These are phyloP conservation scores for Cercospora zeae-maydis DNA, from an alignment of 2,329 filamentous ascomycete genomes.

Conservation along the genomic window DNA sequence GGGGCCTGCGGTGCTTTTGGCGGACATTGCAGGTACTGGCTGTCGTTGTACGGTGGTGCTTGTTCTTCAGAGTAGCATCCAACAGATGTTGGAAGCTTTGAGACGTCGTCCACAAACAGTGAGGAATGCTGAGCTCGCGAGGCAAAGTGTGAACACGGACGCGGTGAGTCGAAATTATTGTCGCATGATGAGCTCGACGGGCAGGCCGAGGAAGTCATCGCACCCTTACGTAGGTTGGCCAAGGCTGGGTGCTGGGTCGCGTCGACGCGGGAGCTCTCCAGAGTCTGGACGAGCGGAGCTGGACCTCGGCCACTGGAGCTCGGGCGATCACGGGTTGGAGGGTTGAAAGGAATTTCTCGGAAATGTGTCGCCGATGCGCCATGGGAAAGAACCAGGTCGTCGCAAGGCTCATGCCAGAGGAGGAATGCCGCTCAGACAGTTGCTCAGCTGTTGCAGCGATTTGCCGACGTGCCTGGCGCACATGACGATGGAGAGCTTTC, in stretches of 20 bases:
- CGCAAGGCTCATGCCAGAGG: not conserved
- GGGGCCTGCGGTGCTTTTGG: slow-evolving; percentile 55
- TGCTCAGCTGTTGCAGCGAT: slow-evolving; percentile 1
- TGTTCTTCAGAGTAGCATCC: not conserved
- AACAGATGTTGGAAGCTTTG: not conserved
- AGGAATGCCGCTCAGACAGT: not conserved
- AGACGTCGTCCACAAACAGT: not conserved
- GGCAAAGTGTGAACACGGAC: not conserved
- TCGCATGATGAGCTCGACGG: slow-evolving; percentile 22
- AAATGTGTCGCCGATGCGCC: not conserved
- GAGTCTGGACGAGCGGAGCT: slow-evolving; percentile 31
- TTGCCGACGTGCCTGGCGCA: slow-evolving; percentile 8
- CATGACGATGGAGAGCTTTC: slow-evolving; percentile 14
- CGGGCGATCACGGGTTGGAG: slow-evolving; percentile 22
- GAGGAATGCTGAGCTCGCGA: not conserved
- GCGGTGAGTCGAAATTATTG: slow-evolving; percentile 16
- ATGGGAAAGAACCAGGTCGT: not conserved
- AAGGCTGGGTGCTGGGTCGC: slow-evolving; percentile 21
- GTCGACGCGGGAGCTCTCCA: slow-evolving; percentile 22
- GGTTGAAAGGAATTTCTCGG: not conserved
- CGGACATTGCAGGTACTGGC: slow-evolving; percentile 50
- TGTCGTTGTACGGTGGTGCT: not conserved
- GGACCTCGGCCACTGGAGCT: slow-evolving; percentile 22
- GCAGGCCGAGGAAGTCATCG: slow-evolving; percentile 24
- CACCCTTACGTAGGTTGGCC: slow-evolving; percentile 27